These are phyloP conservation scores for Saccharomyces uvarum DNA, from an alignment of 1,139 yeast genomes.

Conservation along the genomic window DNA sequence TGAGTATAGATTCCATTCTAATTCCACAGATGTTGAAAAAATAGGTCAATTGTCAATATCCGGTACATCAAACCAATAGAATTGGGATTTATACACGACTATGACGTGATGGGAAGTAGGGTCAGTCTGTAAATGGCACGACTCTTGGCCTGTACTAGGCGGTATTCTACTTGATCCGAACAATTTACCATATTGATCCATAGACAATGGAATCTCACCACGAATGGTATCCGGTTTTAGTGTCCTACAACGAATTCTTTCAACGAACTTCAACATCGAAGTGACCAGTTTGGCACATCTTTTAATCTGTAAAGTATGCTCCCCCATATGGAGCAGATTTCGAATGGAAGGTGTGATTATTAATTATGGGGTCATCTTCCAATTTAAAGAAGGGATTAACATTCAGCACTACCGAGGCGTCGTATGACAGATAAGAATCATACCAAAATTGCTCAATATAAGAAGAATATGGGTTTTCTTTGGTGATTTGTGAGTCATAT, in stretches of 20 bases:
- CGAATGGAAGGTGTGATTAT: constrained; percentile 29
- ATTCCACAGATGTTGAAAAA: constrained; percentile 63
- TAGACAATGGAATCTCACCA: constrained; percentile 63
- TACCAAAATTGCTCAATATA: constrained; percentile 92
- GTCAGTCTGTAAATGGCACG: constrained; percentile 78
- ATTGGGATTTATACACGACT: constrained; percentile 78
- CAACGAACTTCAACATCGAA: constrained; percentile 68
- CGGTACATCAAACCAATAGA: constrained; percentile 89
- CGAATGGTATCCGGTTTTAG: constrained; percentile 65
- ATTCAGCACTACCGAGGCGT: constrained; percentile 81
- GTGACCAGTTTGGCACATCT: constrained; percentile 77
- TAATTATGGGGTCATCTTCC: constrained; percentile 83
- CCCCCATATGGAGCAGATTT: constrained; percentile 19
- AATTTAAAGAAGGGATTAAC: constrained; percentile 80
- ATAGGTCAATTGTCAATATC: constrained; percentile 59
- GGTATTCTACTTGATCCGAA: constrained; percentile 87
- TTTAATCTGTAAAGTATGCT: constrained; percentile 47
- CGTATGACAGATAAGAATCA: constrained; percentile 78
- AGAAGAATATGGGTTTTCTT: constrained; percentile 58
- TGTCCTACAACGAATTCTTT: constrained; percentile 69
- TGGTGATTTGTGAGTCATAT: constrained; percentile 53
- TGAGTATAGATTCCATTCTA: constrained; percentile 65
- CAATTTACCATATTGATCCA: constrained; percentile 81
- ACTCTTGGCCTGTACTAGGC: constrained; percentile 48
- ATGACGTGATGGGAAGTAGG: constrained; percentile 68